These are phyloP conservation scores for Claviceps quebecensis DNA, from an alignment of 2,329 filamentous ascomycete genomes.

Conservation along the genomic window DNA sequence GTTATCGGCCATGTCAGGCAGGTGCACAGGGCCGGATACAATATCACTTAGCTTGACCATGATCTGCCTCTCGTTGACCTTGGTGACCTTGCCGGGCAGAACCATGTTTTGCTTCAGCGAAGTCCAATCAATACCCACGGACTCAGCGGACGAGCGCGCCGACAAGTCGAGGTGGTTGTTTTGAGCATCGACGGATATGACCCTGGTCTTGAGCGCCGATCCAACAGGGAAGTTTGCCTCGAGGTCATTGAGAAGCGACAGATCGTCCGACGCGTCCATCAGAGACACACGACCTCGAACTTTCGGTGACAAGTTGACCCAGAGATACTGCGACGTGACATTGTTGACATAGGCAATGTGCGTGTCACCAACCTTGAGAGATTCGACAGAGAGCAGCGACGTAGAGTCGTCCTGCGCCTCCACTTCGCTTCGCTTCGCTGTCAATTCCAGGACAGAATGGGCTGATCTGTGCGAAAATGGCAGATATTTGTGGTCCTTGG, in stretches of 20 bases:
- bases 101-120: constrained; percentile 68
- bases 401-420: constrained; percentile 23
- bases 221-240: constrained; percentile 74
- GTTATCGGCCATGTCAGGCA: constrained; percentile 77
- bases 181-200: constrained; percentile 57
- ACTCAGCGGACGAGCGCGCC: constrained; percentile 46
- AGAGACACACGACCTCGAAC: constrained; percentile 72
- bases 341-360: constrained; percentile 88
- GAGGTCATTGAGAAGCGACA: constrained; percentile 64
- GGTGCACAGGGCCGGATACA: constrained; percentile 64
- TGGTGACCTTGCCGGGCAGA: constrained; percentile 70
- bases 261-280: constrained; percentile 76
- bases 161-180: constrained; percentile 72
- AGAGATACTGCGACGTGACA: constrained; percentile 61
- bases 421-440: constrained; percentile 58
- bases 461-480: constrained; percentile 76
- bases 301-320: constrained; percentile 82
- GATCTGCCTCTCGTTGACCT: constrained; percentile 69
- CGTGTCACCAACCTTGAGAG: constrained; percentile 56
- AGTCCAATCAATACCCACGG: constrained; percentile 45
- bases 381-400: constrained; percentile 51
- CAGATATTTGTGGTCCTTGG: constrained; percentile 78
- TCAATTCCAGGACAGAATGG: constrained; percentile 77
- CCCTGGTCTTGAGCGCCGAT: constrained; percentile 71
- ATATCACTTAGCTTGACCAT: constrained; percentile 73